These are phyloP conservation scores for Sonneratia caseolaris DNA, from an alignment of 345 rosid genomes.

Conservation along the genomic window DNA sequence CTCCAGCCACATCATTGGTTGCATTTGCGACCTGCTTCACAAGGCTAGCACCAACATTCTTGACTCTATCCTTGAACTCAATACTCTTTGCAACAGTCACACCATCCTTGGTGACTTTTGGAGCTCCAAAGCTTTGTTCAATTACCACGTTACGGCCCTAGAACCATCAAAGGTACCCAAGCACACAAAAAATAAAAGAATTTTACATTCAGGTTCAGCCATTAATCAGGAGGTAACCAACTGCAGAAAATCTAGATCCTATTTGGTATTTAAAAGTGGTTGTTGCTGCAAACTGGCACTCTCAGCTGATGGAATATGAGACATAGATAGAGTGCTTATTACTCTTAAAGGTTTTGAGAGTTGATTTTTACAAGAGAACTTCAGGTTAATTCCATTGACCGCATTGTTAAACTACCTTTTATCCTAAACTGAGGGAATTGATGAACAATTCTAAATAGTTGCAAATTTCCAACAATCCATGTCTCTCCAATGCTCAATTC, in stretches of 20 bases:
- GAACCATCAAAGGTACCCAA: not conserved
- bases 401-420: not conserved
- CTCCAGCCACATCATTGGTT: constrained; percentile 90
- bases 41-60: constrained; percentile 93
- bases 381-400: not conserved
- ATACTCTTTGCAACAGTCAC: constrained; percentile 97
- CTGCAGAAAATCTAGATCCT: not conserved
- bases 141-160: constrained; percentile 94
- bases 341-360: too few relatives aligned
- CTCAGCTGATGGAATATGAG: not conserved
- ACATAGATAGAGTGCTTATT: too few relatives aligned
- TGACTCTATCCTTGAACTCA: constrained; percentile 81
- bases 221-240: not conserved
- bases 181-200: too few relatives aligned
- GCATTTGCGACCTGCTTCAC: constrained; percentile 99
- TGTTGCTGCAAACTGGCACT: not conserved
- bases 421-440: not conserved
- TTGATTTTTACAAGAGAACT: too few relatives aligned
- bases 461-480: not conserved
- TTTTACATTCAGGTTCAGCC: not conserved
- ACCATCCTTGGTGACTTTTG: constrained; percentile 97
- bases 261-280: not conserved
- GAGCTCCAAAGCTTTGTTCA: constrained; percentile 94
- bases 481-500: not conserved
- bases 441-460: too few relatives aligned